Conservation (phyloP, 768 basidiomycete species). For the Daedalea quercina region DNA sequence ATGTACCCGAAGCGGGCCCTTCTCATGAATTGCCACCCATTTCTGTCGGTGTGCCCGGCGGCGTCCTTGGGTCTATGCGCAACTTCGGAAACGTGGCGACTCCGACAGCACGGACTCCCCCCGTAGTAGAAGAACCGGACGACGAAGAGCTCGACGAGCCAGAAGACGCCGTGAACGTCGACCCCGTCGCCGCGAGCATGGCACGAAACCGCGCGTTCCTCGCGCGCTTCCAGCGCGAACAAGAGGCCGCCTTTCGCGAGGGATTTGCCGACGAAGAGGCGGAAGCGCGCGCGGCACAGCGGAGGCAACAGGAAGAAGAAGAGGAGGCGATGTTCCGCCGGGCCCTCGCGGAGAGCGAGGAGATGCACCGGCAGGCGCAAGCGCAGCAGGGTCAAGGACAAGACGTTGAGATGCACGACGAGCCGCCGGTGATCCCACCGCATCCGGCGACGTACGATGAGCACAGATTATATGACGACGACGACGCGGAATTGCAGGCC, state of each 20-base stretch:
- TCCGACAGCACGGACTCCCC: neutral
- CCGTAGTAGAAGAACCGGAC: slow-evolving; percentile 4
- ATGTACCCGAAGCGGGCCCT: neutral
- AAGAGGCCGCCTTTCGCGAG: slow-evolving; percentile 61
- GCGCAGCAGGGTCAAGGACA: slow-evolving; percentile 19
- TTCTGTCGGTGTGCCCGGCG: neutral
- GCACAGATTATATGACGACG: slow-evolving; percentile 70
- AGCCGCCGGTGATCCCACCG: neutral
- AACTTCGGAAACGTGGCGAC: neutral
- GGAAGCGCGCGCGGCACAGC: slow-evolving; percentile 14
- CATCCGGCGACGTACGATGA: slow-evolving; percentile 8
- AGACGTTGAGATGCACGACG: slow-evolving; percentile 12
- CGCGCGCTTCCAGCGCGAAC: slow-evolving; percentile 57
- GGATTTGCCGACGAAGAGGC: slow-evolving; percentile 39
- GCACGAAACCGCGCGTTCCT: slow-evolving; percentile 54
- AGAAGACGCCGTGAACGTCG: slow-evolving; percentile 22
- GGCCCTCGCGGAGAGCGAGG: slow-evolving; percentile 57
- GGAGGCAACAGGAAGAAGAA: slow-evolving; percentile 32
- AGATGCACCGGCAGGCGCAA: slow-evolving; percentile 28
- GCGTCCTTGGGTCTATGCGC: neutral
- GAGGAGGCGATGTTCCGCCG: slow-evolving; percentile 50
- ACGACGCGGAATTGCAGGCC: slow-evolving; percentile 82
- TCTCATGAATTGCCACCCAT: neutral
- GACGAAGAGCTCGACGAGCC: slow-evolving; percentile 22
- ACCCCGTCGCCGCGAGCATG: slow-evolving; percentile 63